Base-by-base conservation (phyloP, 2,329 filamentous ascomycete species). In the Fusarium nurragi region DNA sequence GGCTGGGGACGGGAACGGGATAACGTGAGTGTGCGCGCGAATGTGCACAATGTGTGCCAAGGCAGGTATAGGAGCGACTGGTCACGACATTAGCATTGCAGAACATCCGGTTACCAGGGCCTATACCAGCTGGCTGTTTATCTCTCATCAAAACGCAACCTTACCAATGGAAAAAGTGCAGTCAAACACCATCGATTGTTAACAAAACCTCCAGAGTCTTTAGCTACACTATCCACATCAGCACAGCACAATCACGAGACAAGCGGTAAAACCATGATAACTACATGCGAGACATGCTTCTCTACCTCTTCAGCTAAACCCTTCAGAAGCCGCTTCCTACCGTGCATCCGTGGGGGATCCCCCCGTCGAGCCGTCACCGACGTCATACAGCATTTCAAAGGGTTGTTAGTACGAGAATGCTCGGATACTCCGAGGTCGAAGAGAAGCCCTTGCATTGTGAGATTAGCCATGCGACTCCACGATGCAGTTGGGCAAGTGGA, bases 241-340 rank as follows among this genome's bases (percentile, higher is more conserved):
- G 30, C 53, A 58, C 41, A 39, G 32, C 36, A 54, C 25, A 34
- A 60, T 58, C 54, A 45, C 44, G 28, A 60, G 45, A 44, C 45
- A 44, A 36, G 23, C 32, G 23, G 30, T 38, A 23, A 41, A 44
- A 40, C 39, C 36, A 47, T n/a, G n/a, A 34, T n/a, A 54, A n/a
- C 34, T 36, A 40, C 53, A 63, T 63, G 58, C 58, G 55, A 55
- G 61, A 61, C 60, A 58, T 62, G 57, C 21, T 36, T 50, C 51
- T 51, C 58, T 46, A 62, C 58, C 47, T 58, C 28, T 41, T 19
- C 12, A n/a, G 11, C 45, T 12, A 48, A 28, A 40, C 45, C 54
- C 32, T 59, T 41, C 36, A 25, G 28, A 59, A 47, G 49, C 60
- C 58, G 57, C 41, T 44, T 40, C 41, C 48, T 61, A 37, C 58